Percentiles rank a stretch among this genome's conserved stretches.
Evolutionary conservation across 2,329 filamentous ascomycete species (phyloP).

Genomic region (Microdochium paspali): DNA sequence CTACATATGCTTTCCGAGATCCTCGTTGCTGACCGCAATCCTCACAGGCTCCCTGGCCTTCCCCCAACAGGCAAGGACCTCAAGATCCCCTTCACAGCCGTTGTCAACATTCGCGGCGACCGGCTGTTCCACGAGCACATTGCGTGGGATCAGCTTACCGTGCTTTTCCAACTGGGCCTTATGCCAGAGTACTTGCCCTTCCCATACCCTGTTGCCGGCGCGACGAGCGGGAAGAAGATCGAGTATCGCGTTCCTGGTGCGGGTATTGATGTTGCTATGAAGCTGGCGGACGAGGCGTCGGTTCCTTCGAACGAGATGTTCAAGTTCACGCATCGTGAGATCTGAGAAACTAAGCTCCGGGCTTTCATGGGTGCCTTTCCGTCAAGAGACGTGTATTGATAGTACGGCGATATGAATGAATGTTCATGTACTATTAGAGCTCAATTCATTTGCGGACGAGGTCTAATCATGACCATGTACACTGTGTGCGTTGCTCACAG

Average conservation of each 20-base stretch:
- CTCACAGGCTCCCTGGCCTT: conserved; percentile 42
- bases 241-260: conserved; percentile 55
- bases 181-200: conserved; percentile 57
- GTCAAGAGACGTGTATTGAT: too few relatives aligned
- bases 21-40: neutral
- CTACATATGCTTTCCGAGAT: neutral
- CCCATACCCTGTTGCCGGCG: conserved; percentile 40
- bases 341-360: too few relatives aligned
- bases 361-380: too few relatives aligned
- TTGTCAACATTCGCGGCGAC: conserved; percentile 61
- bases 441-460: too few relatives aligned
- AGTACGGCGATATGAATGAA: too few relatives aligned
- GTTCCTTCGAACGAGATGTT: conserved; percentile 49
- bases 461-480: too few relatives aligned
- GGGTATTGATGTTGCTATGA: conserved; percentile 42
- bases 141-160: conserved; percentile 58
- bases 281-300: conserved; percentile 38
- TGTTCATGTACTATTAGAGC: too few relatives aligned
- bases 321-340: conserved; percentile 7
- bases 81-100: conserved; percentile 52
- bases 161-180: conserved; percentile 51
- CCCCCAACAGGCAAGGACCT: conserved; percentile 45
- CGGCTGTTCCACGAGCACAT: conserved; percentile 64
- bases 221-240: conserved; percentile 21
- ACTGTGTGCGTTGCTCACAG: too few relatives aligned